A percentile compares a stretch with the other conserved stretches of the same genome.
Evolutionary conservation across 495 filamentous ascomycete genomes (phyloP).

Genomic region (Immersiella caudata): DNA sequence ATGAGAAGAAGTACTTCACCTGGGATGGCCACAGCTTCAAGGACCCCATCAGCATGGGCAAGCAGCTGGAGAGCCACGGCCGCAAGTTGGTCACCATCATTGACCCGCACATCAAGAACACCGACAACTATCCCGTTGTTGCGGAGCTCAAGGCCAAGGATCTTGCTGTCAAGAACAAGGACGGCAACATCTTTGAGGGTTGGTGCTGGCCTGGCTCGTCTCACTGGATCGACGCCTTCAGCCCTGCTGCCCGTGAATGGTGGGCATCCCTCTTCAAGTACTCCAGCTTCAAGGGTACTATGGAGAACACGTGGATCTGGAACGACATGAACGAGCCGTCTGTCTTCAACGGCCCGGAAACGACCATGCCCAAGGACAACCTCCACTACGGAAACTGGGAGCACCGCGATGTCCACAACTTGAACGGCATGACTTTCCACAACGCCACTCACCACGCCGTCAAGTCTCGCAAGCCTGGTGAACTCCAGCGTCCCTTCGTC

Average conservation of each 20-base stretch:
- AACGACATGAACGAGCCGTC: constrained; percentile 99
- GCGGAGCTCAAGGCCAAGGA: constrained; percentile 82
- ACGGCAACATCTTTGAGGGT: constrained; percentile 85
- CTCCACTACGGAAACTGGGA: constrained; percentile 91
- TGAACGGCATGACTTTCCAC: constrained; percentile 90
- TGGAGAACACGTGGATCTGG: constrained; percentile 89
- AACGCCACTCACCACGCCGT: constrained; percentile 90
- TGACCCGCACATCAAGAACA: constrained; percentile 97
- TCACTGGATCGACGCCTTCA: constrained; percentile 95
- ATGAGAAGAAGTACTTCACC: constrained; percentile 96
- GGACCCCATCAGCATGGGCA: constrained; percentile 82
- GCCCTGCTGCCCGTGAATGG: constrained; percentile 82
- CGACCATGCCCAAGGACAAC: constrained; percentile 97
- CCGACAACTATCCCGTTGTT: constrained; percentile 71
- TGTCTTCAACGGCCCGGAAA: constrained; percentile 97
- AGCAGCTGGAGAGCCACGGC: constrained; percentile 78
- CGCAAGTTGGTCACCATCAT: constrained; percentile 94
- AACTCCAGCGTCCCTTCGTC: constrained; percentile 78
- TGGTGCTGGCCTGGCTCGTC: constrained; percentile 98
- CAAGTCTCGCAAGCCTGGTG: constrained; percentile 76
- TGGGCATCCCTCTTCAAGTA: constrained; percentile 88
- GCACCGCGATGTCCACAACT: constrained; percentile 93
- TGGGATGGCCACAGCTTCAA: constrained; percentile 88
- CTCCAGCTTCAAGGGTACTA: constrained; percentile 78
- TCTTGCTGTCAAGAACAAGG: constrained; percentile 84